Evolutionary conservation across 1,284 basidiomycete genomes (phyloP).

Genomic region (Anthracocystis setariae): DNA sequence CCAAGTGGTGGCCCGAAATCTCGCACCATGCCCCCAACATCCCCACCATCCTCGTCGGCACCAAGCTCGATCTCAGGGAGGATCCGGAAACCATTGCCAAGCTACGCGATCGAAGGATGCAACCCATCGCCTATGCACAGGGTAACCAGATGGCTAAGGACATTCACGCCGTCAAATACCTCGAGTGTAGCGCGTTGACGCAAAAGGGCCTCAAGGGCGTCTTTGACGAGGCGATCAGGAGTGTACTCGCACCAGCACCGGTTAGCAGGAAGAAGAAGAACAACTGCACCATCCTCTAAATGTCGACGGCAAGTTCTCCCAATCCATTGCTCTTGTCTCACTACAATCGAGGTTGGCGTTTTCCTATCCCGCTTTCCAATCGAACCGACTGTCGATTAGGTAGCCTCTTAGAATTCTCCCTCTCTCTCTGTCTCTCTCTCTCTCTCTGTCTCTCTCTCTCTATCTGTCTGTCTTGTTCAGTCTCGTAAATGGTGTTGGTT

Average conservation of each 20-base stretch:
- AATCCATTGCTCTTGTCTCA: no score
- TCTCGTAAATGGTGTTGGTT: no score
- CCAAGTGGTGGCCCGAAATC: conserved; percentile 75
- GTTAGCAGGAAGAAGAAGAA: conserved; percentile 65
- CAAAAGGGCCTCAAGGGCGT: conserved; percentile 77
- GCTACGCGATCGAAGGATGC: conserved; percentile 91
- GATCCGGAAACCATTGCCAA: conserved; percentile 90
- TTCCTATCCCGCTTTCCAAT: not conserved
- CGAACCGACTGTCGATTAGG: no score
- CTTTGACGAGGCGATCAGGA: conserved; percentile 66
- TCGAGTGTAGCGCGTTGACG: conserved; percentile 96
- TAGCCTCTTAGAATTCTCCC: no score
- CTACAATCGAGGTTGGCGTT: not conserved
- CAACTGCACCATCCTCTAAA: conserved; percentile 64
- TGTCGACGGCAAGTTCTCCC: not conserved
- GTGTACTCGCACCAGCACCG: conserved; percentile 62
- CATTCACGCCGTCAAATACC: conserved; percentile 88
- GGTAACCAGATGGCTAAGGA: conserved; percentile 91
- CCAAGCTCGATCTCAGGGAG: conserved; percentile 96
- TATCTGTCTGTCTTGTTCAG: no score
- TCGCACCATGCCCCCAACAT: conserved; percentile 92
- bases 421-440: no score
- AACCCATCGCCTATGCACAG: conserved; percentile 89
- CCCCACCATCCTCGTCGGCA: conserved; percentile 92
- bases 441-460: no score